Base-by-base conservation (phyloP, 208 protist species). In the Novymonas esmeraldas region DNA sequence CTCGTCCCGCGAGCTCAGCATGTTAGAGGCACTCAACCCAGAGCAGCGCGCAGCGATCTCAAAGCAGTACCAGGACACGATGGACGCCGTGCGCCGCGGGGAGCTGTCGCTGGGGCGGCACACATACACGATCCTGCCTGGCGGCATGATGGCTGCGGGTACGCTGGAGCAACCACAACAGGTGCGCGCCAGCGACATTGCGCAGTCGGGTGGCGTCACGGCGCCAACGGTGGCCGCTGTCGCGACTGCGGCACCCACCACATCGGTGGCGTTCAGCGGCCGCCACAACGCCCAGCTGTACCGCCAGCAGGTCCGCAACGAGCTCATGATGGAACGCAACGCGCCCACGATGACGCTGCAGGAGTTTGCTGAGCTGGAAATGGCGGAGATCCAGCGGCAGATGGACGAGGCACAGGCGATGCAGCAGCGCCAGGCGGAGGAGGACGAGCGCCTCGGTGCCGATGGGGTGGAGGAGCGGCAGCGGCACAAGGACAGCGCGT, bases 51-150 rank as follows among this genome's bases (percentile, higher is more conserved):
- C 74, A 6, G 57, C 66, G 16, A 88, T 92, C 71, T 81, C 88
- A 9, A 52, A 31, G 26, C 59, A 73, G 34, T 93, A 96, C 62
- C 88, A 96, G 67, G 54, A 71, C 22, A 90, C 79, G 7, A 54
- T 96, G 41, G 87, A 94, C 41, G 83, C 84, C 44, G 87, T 92
- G 45, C 77, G 79, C 14, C 75, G 85, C 0, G 86, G 87, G 4
- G 90, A 95, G 68, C 63, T 81, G 18, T 90, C 79, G 11, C 83
- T 89, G 13, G 76, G 78, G 28, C 85, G 85, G 16, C 77, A 91
- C 46, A 94, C 91, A 13, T 96, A 96, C 79, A 96, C 91, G 16
- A 92, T 96, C 60, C 75, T 96, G 6, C 87, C 91, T 5, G 84
- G 84, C 24, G 91, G 91, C 24, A 79, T 78, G 48, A 90, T 96